Evolutionary conservation across 208 protist genomes (phyloP).

Genomic region (Leishmania tropica): DNA sequence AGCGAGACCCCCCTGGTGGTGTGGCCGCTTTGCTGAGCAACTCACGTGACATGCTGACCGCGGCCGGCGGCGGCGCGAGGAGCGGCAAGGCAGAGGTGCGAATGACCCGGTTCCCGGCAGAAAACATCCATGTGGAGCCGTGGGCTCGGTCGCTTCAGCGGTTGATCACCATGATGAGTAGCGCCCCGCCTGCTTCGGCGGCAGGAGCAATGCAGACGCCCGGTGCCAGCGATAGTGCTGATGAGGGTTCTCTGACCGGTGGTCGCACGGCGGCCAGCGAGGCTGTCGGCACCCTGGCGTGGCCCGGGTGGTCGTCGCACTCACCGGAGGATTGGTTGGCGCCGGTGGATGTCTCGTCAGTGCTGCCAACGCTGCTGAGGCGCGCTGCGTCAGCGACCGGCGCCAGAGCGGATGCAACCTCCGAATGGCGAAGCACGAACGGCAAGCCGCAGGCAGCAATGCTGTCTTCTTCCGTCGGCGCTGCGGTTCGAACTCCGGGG

Average conservation of each 20-base stretch:
- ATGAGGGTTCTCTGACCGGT: not conserved
- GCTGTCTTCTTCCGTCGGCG: not conserved
- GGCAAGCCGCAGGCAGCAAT: not conserved
- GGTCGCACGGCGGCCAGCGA: not conserved
- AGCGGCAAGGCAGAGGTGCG: not conserved
- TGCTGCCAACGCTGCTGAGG: conserved; percentile 15
- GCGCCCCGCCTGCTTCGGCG: not conserved
- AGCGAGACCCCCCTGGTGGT: conserved; percentile 19
- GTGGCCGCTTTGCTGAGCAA: not conserved
- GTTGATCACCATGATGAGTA: conserved; percentile 15
- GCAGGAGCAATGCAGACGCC: conserved; percentile 1
- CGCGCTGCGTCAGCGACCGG: conserved; percentile 1
- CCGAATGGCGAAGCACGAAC: not conserved
- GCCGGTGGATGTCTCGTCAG: conserved; percentile 20
- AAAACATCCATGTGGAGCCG: not conserved
- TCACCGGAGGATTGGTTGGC: conserved; percentile 26
- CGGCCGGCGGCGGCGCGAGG: not conserved
- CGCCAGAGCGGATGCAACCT: too few species aligned
- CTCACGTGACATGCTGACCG: not conserved
- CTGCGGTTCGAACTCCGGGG: not conserved
- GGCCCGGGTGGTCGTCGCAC: conserved; percentile 20
- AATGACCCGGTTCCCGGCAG: not conserved
- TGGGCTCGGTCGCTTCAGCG: conserved; percentile 4
- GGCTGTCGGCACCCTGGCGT: not conserved
- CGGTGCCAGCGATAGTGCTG: not conserved